Evolutionary conservation across 345 rosid genomes (phyloP).

Genomic region (Moringa oleifera): DNA sequence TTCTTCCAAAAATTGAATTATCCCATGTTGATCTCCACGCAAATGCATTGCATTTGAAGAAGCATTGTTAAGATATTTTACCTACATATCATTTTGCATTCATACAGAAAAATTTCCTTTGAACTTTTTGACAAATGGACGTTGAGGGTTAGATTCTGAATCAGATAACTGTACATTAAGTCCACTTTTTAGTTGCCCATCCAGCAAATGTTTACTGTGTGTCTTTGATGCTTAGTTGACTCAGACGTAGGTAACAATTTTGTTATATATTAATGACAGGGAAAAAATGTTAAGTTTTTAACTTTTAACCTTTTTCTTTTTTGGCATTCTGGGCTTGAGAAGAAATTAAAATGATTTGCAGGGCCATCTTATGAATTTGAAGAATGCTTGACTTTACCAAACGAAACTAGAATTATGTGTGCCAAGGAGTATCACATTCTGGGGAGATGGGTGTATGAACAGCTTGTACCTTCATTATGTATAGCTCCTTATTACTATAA

Average conservation of each 20-base stretch:
- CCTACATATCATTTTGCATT: too few species aligned
- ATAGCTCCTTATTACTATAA: too few species aligned
- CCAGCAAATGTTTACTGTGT: not conserved
- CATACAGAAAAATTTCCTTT: not conserved
- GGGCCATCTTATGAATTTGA: too few species aligned
- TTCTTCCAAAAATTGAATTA: not conserved
- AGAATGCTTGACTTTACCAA: too few species aligned
- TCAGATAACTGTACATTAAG: not conserved
- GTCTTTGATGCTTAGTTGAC: not conserved
- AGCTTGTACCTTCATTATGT: too few species aligned
- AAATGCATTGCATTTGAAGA: conserved; percentile 3
- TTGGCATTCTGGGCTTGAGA: too few species aligned
- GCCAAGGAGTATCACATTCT: not conserved
- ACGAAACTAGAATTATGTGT: too few species aligned
- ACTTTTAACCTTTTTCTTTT: too few species aligned
- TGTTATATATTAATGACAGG: too few species aligned
- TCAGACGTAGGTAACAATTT: too few species aligned
- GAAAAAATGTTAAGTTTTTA: too few species aligned
- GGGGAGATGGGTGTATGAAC: not conserved
- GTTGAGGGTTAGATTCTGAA: not conserved
- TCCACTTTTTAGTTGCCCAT: not conserved
- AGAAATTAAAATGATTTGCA: too few species aligned
- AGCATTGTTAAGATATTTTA: not conserved
- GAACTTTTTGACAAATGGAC: not conserved
- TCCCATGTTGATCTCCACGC: not conserved